phyloP scores from a whole-genome alignment of 75 land plant genomes.

The Picea sitchensis region DNA sequence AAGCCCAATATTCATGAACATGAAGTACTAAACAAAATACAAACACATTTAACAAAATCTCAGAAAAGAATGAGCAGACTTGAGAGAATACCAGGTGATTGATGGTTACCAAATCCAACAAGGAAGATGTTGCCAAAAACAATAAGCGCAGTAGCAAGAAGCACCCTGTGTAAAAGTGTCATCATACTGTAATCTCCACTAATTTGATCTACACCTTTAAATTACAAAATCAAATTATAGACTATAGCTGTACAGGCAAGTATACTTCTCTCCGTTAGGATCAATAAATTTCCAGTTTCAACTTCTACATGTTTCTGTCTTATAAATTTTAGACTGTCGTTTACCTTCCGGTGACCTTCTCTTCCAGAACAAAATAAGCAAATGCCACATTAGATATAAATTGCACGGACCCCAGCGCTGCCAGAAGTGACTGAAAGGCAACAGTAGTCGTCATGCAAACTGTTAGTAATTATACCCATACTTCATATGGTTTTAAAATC shows the following conservation, averaged over 20 bases:
- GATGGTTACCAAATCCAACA: conserved; percentile 98
- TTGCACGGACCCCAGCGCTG: conserved; percentile 96
- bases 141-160: conserved; percentile 84
- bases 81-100: conserved; percentile 59
- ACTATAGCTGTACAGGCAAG: neutral
- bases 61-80: neutral
- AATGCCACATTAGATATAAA: conserved; percentile 98
- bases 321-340: conserved; percentile 6
- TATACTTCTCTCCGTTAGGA: neutral
- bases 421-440: conserved; percentile 89
- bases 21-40: neutral
- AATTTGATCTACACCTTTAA: neutral
- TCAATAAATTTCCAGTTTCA: neutral
- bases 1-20: neutral
- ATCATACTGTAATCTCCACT: neutral
- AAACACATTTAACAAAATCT: neutral
- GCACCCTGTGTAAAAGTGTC: conserved; percentile 45
- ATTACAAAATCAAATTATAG: neutral
- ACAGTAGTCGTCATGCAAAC: conserved; percentile 1
- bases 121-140: conserved; percentile 91
- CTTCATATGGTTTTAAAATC: neutral
- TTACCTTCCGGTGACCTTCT: conserved; percentile 85
- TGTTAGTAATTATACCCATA: neutral
- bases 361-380: conserved; percentile 87
- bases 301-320: neutral